Base-by-base conservation (phyloP, 805 yeast genomes). In the Ogataea minuta region DNA sequence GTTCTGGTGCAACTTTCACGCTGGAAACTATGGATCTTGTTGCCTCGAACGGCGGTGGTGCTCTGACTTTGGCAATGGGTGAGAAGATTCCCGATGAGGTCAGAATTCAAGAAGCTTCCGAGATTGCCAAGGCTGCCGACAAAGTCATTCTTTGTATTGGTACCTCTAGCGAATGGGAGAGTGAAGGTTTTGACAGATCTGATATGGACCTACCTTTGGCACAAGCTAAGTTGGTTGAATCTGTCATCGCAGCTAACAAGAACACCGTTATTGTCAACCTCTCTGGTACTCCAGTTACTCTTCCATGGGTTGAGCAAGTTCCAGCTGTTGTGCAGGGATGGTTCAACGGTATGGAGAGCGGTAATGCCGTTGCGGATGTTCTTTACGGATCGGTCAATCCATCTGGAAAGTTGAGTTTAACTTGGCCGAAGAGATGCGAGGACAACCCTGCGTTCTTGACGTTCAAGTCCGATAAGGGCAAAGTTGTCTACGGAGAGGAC, bases 401-500 rank as follows among this genome's bases (percentile, higher is more conserved):
- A 21, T 63, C 72, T 42, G 86, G 83, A 34, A 78, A 76, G 53
- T 62, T 79, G 39, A 63, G 82, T 2, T 54, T 79, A 45, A 62
- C 81, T 4, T 77, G 72, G 70, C 84, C 84, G 24, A 54, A 63
- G 39, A 66, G 59, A 45, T 49, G 66, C 32, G 68, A 72, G 48
- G 81, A 79, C 57, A 76, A 72, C 46, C 84, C 84, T 9, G 69
- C 82, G 0, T 78, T 56, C 57, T 58, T 76, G 51, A 76, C 70
- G 59, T 76, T 63, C 62, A 62, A 63, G 21, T 63, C 79, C 8
- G 72, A 71, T 51, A 67, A 68, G 52, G 83, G 84, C 30, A 60
- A 71, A 36, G 76, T 71, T 23, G 51, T 72, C 39, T 81, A 80
- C 49, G 84, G 85, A 43, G 87, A 81, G 56, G 84, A 79, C 52